Base-by-base conservation (phyloP, 768 basidiomycete genomes). In the Trametes elegans region DNA sequence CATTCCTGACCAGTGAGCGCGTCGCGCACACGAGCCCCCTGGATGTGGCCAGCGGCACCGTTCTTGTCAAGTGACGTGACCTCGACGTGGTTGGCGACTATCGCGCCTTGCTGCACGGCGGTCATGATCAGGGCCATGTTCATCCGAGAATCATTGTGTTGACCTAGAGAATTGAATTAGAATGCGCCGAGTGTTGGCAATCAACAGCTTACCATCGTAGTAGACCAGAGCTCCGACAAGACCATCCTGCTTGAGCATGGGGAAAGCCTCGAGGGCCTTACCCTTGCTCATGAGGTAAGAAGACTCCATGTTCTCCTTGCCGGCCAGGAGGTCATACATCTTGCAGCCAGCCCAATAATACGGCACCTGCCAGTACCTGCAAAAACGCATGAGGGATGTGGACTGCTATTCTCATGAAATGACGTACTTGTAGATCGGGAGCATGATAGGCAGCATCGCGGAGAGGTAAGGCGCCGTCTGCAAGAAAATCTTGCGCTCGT, bases 111-210 rank as follows among this genome's bases (percentile, higher is more conserved):
- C 65, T 93, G 90, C 39, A 98, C 91, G 5, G 96, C 97, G 16
- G 88, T 97, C 84, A 98, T 85, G 64, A 96, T 81, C 28, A 99
- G 77, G 0, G 96, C 93, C 49, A 96, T 82, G 75, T 99, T 99
- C 97, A 98, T 99, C 13, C 96, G 83, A 1, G 96, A 88, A 64
- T 99, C 97, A 65, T 99, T 99, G 73, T 99, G 96, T 73, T 98
- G 96, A 50, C 94, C 92, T 94, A 39, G 5, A 24, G 34, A 6
- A 35, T 18, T 18, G 14, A 31, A 16, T 26, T 75, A 76, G 64
- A 73, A 18, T 38, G n/a, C 45, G 27, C 18, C 58, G 67, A 53
- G 62, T 71, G 74, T 71, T 53, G 71, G 72, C 11, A 16, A 27
- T 28, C 42, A 24, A 26, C n/a, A n/a, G 53, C 79, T 55, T 63